Base-by-base conservation (phyloP, 192 early-diverging fungal genomes). In the Backusella tuberculispora region DNA sequence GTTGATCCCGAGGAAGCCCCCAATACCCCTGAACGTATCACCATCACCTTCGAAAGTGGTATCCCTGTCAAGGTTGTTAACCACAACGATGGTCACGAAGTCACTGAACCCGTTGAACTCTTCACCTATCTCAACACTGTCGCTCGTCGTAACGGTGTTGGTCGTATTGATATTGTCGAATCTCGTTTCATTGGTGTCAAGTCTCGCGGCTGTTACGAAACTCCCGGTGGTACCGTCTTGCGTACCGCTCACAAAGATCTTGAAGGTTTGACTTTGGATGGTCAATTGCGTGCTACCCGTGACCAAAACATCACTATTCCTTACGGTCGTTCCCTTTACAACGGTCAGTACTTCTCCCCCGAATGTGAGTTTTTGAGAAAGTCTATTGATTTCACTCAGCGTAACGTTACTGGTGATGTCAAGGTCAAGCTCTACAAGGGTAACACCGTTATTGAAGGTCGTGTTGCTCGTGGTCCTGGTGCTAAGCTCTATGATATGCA, bases 171-270 rank as follows among this genome's bases (percentile, higher is more conserved):
- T 83, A 99, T 99, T 86, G 98, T 99, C 72, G 98, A 98, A 89
- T 97, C 96, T 86, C 92, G 98, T 53, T 99, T 97, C 84, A 97
- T 99, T 78, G 97, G 97, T 70, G 95, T 99, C 88, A 99, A 98
- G 89, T 96, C 95, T 68, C 95, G 97, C 46, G 97, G 97, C 78
- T 99, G 98, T 87, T 99, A 99, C 92, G 98, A 99, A 84, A 98
- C 98, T 44, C 98, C 98, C 64, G 98, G 94, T 29, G 98, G 97
- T 68, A 99, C 98, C 26, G 93, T 99, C 65, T 87, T 99, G 71
- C 94, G 95, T 80, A 91, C 92, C 44, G 96, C 96, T 1, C 97
- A 99, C 86, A 90, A 95, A 47, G 98, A 99, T 80, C 84, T 99
- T 44, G 98, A 99, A 85, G 97, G 97, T 47, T 85, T 99, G 66